These are phyloP conservation scores for Cercospora zeae-maydis DNA, from an alignment of 2,329 filamentous ascomycete genomes.

Conservation along the genomic window DNA sequence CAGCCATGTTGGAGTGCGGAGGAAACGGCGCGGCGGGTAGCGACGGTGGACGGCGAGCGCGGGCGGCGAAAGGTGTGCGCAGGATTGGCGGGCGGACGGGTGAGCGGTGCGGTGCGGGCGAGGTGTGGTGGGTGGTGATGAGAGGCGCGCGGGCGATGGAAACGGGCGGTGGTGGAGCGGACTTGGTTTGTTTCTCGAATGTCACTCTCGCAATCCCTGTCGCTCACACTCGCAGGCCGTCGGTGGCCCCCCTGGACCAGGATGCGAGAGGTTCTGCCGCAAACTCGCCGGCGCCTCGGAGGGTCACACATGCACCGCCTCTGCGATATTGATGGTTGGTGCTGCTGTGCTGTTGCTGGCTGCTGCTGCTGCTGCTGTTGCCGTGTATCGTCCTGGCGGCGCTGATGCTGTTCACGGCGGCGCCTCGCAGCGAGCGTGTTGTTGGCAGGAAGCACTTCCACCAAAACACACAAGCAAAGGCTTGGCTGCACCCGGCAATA, in stretches of 20 bases:
- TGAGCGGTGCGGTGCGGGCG: neutral
- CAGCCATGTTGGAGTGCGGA: slow-evolving; percentile 15
- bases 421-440: neutral
- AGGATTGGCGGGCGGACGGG: neutral
- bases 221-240: neutral
- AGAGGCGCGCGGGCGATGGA: no score
- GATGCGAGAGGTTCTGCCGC: neutral
- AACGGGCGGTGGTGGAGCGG: neutral
- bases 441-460: neutral
- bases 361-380: no score
- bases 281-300: neutral
- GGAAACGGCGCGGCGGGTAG: slow-evolving; percentile 9
- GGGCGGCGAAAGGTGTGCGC: neutral
- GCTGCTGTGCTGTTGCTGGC: no score
- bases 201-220: neutral
- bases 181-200: neutral
- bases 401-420: neutral
- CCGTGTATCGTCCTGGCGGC: neutral
- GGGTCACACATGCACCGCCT: neutral
- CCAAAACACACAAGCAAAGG: neutral
- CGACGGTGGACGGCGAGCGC: slow-evolving; percentile 6
- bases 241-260: neutral
- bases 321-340: no score
- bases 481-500: neutral
- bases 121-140: neutral